These are phyloP conservation scores for Anacardium occidentale DNA, from an alignment of 345 rosid genomes.

Conservation along the genomic window DNA sequence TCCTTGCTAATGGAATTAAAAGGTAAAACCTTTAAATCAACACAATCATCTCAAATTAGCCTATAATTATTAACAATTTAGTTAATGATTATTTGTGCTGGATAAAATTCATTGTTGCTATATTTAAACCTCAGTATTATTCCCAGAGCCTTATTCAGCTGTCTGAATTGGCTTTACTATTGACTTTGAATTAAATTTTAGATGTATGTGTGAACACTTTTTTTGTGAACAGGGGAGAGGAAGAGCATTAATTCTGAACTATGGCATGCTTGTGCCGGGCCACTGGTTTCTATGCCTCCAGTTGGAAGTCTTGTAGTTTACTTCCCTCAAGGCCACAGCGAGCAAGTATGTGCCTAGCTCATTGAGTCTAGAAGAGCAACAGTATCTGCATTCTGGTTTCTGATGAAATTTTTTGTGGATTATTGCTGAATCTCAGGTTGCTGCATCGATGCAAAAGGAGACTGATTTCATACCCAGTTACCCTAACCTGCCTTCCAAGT, in stretches of 20 bases:
- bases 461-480: constrained; percentile 60
- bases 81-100: neutral
- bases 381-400: constrained; percentile 16
- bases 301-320: constrained; percentile 92
- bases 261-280: constrained; percentile 99
- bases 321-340: constrained; percentile 98
- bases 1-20: neutral
- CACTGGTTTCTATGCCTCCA: constrained; percentile 87
- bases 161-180: too few species aligned
- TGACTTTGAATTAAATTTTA: too few species aligned
- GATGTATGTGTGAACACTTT: too few species aligned
- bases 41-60: neutral
- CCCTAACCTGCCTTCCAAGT: constrained; percentile 71
- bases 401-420: constrained; percentile 19
- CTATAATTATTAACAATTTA: neutral
- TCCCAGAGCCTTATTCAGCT: too few species aligned
- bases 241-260: constrained; percentile 78
- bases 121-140: too few species aligned
- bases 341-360: constrained; percentile 56
- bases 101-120: neutral
- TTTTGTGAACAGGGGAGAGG: constrained; percentile 63
- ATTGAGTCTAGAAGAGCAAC: constrained; percentile 12
- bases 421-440: constrained; percentile 49
- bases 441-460: constrained; percentile 83
- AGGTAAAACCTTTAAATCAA: neutral